Evolutionary conservation across 1,284 basidiomycete species (phyloP).

Genomic region (Gomphus bonarii): DNA sequence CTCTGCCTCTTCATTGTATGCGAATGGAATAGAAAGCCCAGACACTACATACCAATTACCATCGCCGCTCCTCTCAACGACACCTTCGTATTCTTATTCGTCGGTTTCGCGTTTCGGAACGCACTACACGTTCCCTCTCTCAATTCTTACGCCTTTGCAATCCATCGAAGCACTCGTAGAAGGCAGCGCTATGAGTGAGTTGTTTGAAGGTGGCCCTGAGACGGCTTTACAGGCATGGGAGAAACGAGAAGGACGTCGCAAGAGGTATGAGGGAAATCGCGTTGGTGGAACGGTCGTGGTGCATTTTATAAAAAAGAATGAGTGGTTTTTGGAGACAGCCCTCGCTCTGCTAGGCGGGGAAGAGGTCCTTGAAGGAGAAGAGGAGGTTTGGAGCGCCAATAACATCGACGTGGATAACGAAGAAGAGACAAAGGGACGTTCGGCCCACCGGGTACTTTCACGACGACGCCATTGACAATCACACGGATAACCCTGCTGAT

Average conservation of each 20-base stretch:
- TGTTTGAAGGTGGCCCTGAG: slow-evolving; percentile 51
- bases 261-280: slow-evolving; percentile 57
- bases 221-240: slow-evolving; percentile 55
- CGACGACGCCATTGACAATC: background rate
- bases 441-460: background rate
- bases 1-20: slow-evolving; percentile 4
- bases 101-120: slow-evolving; percentile 81
- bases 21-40: background rate
- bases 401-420: background rate
- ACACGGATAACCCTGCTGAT: background rate
- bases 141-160: slow-evolving; percentile 58
- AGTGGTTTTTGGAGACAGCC: slow-evolving; percentile 94
- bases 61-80: slow-evolving; percentile 25
- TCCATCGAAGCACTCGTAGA: slow-evolving; percentile 91
- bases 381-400: background rate
- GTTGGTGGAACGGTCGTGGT: slow-evolving; percentile 92
- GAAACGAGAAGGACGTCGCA: slow-evolving; percentile 56
- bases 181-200: slow-evolving; percentile 70
- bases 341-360: slow-evolving; percentile 76
- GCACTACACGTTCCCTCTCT: slow-evolving; percentile 65
- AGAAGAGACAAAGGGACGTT: background rate
- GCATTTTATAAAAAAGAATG: slow-evolving; percentile 93
- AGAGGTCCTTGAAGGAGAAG: slow-evolving; percentile 37
- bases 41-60: slow-evolving; percentile 6
- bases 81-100: slow-evolving; percentile 63